A percentile compares a stretch with the other conserved stretches of the same genome.
Conservation (phyloP, 441 rosid genomes). For the Populus tomentosa region DNA sequence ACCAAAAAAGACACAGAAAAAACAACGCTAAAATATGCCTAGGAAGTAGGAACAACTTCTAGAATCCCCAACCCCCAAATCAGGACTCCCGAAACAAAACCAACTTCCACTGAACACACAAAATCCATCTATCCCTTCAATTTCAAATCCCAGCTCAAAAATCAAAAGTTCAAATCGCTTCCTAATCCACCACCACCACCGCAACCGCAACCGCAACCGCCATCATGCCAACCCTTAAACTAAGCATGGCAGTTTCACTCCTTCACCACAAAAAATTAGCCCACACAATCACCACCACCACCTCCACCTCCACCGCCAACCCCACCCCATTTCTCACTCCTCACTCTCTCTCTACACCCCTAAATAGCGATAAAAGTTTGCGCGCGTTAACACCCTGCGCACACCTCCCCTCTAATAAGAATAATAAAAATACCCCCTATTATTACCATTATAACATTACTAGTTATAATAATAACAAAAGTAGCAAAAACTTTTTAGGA, state of each 20-base stretch:
- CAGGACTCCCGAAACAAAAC: background rate
- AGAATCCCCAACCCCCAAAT: background rate
- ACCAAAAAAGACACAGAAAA: background rate
- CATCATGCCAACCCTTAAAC: slow-evolving; percentile 32
- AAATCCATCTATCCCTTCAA: background rate
- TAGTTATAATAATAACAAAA: background rate
- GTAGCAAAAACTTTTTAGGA: slow-evolving; percentile 26
- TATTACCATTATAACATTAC: background rate
- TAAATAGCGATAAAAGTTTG: slow-evolving; percentile 22
- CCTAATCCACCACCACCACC: background rate
- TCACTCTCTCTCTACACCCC: slow-evolving; percentile 8
- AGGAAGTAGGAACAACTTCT: background rate
- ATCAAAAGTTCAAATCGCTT: background rate
- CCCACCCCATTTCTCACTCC: background rate
- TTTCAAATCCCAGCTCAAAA: background rate
- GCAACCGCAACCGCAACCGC: background rate
- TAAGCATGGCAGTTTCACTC: slow-evolving; percentile 21
- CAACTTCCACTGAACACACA: background rate
- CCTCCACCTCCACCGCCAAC: background rate
- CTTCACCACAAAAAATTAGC: slow-evolving; percentile 30
- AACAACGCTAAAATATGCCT: background rate
- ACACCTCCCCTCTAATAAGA: background rate
- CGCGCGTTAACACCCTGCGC: slow-evolving; percentile 46
- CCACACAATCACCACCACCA: slow-evolving; percentile 26
- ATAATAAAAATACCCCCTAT: background rate